These are phyloP conservation scores for Vigna nakashimae DNA, from an alignment of 306 rosid species.

Conservation along the genomic window DNA sequence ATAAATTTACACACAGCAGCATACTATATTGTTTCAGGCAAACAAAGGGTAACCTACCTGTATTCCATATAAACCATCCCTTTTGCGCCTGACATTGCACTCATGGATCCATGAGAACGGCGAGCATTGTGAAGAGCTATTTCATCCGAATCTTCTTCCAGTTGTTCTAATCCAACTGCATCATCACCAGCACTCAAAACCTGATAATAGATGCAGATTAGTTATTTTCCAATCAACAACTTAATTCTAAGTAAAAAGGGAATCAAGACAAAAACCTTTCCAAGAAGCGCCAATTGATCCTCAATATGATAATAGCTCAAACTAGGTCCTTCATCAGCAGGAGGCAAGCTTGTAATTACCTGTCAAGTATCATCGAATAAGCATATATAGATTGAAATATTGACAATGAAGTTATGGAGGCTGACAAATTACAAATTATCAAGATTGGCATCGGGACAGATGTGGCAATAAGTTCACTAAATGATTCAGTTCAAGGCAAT, in stretches of 20 bases:
- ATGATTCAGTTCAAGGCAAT: conserved; percentile 21
- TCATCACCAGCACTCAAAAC: conserved; percentile 92
- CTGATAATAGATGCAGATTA: conserved; percentile 49
- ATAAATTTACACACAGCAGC: conserved; percentile 10
- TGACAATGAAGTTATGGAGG: conserved; percentile 25
- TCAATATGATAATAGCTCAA: conserved; percentile 77
- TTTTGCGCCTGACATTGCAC: conserved; percentile 93
- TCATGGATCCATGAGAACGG: conserved; percentile 80
- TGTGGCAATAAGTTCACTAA: conserved; percentile 11
- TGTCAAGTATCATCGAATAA: conserved; percentile 47
- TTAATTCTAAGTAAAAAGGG: conserved; percentile 32
- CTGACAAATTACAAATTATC: conserved; percentile 24
- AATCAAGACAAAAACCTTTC: conserved; percentile 61
- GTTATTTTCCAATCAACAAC: conserved; percentile 32
- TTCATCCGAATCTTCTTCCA: conserved; percentile 91
- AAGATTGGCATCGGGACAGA: conserved; percentile 23
- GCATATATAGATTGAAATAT: conserved; percentile 33
- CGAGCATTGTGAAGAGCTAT: conserved; percentile 77
- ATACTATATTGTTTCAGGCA: conserved; percentile 6
- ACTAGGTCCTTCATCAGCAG: conserved; percentile 74
- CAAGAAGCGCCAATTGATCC: conserved; percentile 89
- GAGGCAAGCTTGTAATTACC: conserved; percentile 98
- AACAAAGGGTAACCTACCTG: conserved; percentile 57
- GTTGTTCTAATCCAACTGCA: conserved; percentile 87
- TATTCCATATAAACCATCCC: conserved; percentile 96